Evolutionary conservation across 345 rosid species (phyloP), one percentile per base, ranked within the genome.

Genomic region (Lepidium didymum): DNA sequence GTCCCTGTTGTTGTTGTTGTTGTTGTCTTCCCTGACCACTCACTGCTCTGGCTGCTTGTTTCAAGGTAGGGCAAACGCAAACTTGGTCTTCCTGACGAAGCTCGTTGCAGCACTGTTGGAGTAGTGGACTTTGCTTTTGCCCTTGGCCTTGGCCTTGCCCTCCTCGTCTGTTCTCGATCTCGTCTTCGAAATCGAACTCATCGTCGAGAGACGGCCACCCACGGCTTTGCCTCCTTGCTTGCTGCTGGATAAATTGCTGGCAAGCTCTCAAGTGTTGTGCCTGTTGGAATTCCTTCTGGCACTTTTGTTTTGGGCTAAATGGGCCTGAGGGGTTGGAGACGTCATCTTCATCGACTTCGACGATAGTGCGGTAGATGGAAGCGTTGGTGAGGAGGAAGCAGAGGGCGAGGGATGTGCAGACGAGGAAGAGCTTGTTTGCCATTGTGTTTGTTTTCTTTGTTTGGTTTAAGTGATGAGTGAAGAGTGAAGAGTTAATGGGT

Each of bases 341-440:
- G 21, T 33, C 78, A 13, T 55, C 75, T 49, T 69, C 79, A 0
- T 63, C 75, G 9, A 75, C 25, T 61, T 75, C 75, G 5, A 75
- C 70, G 6, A 62, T 6, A 3, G 75, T 75, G 16, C 79, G 75
- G 75, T 75, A 75, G 71, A 69, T 75, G 70, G 79, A 75, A 25
- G 78, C 78, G 25, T 75, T 75, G 60, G 75, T 12, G 45, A 75
- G 64, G 40, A 75, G 78, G 43, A 75, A 15, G 31, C 44, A 69
- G 47, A 75, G 14, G 31, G 79, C 69, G 3, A 75, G 69, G 16
- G 71, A 41, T n/a, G 75, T 50, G 25, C 8, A 41, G 18, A 75
- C 60, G 35, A 75, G 74, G 51, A 69, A 56, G 75, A 75, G 67
- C 56, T 70, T 69, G 55, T 34, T 58, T 1, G 75, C 75, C 68